Percentiles rank a stretch among this genome's conserved stretches.
Evolutionary conservation across 345 rosid genomes (phyloP).

Genomic region (Rhizophora mangle): DNA sequence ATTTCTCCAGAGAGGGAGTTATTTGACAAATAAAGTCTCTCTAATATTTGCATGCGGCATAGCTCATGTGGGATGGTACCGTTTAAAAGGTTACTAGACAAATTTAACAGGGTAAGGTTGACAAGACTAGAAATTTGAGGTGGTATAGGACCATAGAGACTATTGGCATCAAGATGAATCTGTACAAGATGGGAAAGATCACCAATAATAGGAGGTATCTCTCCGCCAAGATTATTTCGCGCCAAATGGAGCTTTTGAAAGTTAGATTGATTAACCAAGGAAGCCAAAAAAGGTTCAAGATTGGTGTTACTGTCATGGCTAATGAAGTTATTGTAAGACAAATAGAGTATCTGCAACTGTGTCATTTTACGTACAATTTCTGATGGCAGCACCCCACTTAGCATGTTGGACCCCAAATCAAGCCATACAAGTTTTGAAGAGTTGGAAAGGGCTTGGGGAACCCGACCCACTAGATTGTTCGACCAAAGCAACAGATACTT

Average conservation of each 20-base stretch:
- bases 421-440: constrained; percentile 75
- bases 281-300: constrained; percentile 68
- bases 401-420: constrained; percentile 66
- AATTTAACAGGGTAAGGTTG: constrained; percentile 71
- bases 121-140: constrained; percentile 64
- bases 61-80: constrained; percentile 67
- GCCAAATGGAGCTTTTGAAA: constrained; percentile 77
- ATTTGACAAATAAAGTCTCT: constrained; percentile 73
- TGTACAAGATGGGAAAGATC: constrained; percentile 65
- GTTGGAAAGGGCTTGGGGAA: constrained; percentile 63
- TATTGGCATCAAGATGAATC: constrained; percentile 75
- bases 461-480: constrained; percentile 48
- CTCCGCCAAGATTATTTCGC: constrained; percentile 67
- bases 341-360: constrained; percentile 64
- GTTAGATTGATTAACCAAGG: constrained; percentile 53
- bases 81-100: constrained; percentile 73
- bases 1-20: constrained; percentile 70
- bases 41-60: constrained; percentile 60
- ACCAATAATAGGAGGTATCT: constrained; percentile 57
- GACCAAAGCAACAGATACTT: constrained; percentile 82
- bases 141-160: constrained; percentile 68
- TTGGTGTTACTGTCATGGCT: constrained; percentile 73
- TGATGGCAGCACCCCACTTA: constrained; percentile 73
- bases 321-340: constrained; percentile 68
- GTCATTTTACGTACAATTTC: constrained; percentile 54